These are phyloP conservation scores for Coelastrella sp. DNA, from an alignment of 139 green algal species.

Conservation along the genomic window DNA sequence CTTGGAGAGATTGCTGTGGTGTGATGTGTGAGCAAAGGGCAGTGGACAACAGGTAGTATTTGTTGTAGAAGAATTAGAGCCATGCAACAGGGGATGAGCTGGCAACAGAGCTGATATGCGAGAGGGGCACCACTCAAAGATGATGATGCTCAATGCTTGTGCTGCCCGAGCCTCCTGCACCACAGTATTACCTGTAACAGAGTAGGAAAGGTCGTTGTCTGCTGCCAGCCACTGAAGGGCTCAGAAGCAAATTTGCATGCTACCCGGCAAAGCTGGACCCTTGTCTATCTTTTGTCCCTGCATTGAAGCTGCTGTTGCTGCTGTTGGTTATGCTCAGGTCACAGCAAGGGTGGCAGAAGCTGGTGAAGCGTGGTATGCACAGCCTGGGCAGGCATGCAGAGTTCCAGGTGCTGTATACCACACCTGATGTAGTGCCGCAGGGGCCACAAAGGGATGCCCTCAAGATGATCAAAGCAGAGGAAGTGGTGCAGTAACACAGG, in stretches of 20 bases:
- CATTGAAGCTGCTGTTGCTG: background rate
- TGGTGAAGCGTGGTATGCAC: constrained; percentile 38
- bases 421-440: background rate
- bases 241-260: background rate
- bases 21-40: too few relatives aligned
- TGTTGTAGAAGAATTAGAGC: too few relatives aligned
- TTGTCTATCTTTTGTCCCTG: background rate
- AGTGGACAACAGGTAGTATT: too few relatives aligned
- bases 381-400: constrained; percentile 8
- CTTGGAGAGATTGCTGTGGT: too few relatives aligned
- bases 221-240: background rate
- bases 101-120: too few relatives aligned
- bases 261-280: background rate
- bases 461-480: background rate
- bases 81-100: too few relatives aligned
- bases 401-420: constrained; percentile 35
- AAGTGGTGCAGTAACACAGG: background rate
- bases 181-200: too few relatives aligned
- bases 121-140: too few relatives aligned
- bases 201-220: too few relatives aligned
- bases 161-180: too few relatives aligned
- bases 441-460: constrained; percentile 18
- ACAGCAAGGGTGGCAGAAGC: constrained; percentile 22
- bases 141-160: too few relatives aligned
- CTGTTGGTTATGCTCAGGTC: background rate